Evolutionary conservation across 1,139 yeast species (phyloP), one percentile per base, ranked within the genome.

Genomic region (Scheffersomyces insectosa): DNA sequence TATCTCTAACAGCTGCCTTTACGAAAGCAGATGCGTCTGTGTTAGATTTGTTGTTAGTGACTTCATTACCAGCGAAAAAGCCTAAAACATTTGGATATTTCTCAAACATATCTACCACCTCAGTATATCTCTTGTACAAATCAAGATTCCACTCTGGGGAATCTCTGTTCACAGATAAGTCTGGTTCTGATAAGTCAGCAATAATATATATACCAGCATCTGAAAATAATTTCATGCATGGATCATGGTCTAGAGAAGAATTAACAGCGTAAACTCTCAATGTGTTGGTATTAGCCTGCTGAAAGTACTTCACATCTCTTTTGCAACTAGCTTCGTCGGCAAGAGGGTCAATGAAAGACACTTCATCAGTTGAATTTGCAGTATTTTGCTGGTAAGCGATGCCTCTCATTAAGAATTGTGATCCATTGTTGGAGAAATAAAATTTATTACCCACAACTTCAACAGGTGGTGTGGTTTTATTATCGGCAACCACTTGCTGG

Each of bases 31-130:
- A 89, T 42, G 96, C 83, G 47, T 75, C 80, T 38, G 96, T 86
- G 63, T 83, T 86, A 62, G 81, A 68, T 36, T 67, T 75, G 62
- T 83, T 85, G 66, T 89, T 86, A 63, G 88, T 82, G 48, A 89
- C 96, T 72, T 89, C 97, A 65, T 89, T 89, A 59, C 91, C 97
- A 41, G 97, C 96, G 58, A 88, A 88, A 72, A 87, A 88, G 15
- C 96, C 97, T 48, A 89, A 73, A 30, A 87, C 82, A 68, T 89
- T 89, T 57, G 84, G 75, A 67, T 85, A 89, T 46, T 72, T 62
- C 42, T 86, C 81, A 74, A 89, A 81, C 45, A 72, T 76, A 57
- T 85, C 88, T 40, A 89, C 81, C 37, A 87, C 85, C 20, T 85
- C 78, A 44, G 83, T 77, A 65, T 83, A 84, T 57, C 88, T 75